Evolutionary conservation across 768 basidiomycete genomes (phyloP).

Genomic region (Leccinum arenicola): DNA sequence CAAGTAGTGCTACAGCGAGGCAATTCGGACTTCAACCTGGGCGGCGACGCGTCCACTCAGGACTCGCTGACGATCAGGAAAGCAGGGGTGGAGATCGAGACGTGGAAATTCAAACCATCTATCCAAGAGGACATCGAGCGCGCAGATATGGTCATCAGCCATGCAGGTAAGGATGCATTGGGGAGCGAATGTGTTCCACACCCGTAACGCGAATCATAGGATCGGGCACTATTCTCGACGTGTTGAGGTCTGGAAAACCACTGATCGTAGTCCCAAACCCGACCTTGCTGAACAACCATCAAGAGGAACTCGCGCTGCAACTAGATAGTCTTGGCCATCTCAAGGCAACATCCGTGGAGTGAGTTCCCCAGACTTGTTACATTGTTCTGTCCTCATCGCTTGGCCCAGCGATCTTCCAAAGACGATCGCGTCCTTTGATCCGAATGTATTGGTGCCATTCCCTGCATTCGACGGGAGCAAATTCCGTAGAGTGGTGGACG

Average conservation of each 20-base stretch:
- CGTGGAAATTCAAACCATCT: constrained; percentile 74
- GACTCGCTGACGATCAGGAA: constrained; percentile 21
- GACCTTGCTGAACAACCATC: constrained; percentile 89
- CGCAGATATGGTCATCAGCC: constrained; percentile 84
- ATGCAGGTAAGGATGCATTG: constrained; percentile 67
- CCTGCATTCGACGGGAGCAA: constrained; percentile 65
- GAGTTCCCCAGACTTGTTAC: constrained; percentile 26
- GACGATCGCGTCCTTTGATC: constrained; percentile 50
- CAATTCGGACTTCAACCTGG: constrained; percentile 47
- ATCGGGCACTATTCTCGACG: constrained; percentile 92
- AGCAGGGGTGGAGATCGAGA: constrained; percentile 52
- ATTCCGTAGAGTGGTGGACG: constrained; percentile 68
- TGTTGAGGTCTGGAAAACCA: constrained; percentile 67
- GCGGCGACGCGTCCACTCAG: constrained; percentile 17
- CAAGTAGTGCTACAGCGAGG: constrained; percentile 77
- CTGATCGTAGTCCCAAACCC: constrained; percentile 90
- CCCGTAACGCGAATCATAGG: constrained; percentile 51
- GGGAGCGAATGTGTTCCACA: not conserved
- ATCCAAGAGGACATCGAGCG: constrained; percentile 60
- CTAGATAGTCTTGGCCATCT: constrained; percentile 60
- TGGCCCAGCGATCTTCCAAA: constrained; percentile 48
- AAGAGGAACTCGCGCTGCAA: constrained; percentile 79
- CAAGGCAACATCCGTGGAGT: constrained; percentile 56
- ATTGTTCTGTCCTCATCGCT: constrained; percentile 8
- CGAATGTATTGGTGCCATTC: constrained; percentile 49